A percentile compares a stretch with the other conserved stretches of the same genome.
Evolutionary conservation across 305 asterid species (phyloP).

Genomic region (Solanum chacoense): DNA sequence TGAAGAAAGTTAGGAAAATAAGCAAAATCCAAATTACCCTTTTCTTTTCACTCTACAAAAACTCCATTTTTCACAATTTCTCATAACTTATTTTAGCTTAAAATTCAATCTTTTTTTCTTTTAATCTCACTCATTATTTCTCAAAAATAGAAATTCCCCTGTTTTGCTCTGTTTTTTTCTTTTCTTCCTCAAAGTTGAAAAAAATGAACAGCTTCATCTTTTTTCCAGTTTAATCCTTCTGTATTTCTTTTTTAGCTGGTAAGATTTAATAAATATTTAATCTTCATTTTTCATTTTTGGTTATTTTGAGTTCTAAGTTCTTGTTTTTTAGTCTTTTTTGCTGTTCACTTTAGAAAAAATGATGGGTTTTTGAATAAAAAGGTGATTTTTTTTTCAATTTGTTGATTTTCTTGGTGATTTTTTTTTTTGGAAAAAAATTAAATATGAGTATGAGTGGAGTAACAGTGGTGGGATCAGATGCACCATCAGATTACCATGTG

Average conservation of each 20-base stretch:
- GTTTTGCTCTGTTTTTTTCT: background rate
- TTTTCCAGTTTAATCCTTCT: slow-evolving; percentile 12
- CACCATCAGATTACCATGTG: slow-evolving; percentile 69
- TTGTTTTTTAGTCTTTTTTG: background rate
- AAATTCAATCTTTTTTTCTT: background rate
- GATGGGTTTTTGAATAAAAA: background rate
- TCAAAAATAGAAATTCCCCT: background rate
- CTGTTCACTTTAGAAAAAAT: background rate
- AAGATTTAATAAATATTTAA: slow-evolving; percentile 5
- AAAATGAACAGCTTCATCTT: slow-evolving; percentile 8
- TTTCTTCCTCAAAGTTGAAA: background rate
- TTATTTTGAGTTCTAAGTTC: slow-evolving; percentile 14
- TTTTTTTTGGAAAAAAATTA: background rate
- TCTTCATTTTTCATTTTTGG: slow-evolving; percentile 13
- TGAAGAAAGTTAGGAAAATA: slow-evolving; percentile 32
- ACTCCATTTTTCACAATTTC: slow-evolving; percentile 33
- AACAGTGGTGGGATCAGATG: slow-evolving; percentile 87
- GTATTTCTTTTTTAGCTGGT: background rate
- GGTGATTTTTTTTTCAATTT: background rate
- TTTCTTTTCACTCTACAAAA: slow-evolving; percentile 17
- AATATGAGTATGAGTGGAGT: slow-evolving; percentile 40
- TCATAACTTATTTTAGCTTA: slow-evolving; percentile 15
- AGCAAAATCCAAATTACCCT: slow-evolving; percentile 19
- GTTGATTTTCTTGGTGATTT: background rate
- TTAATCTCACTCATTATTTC: background rate